A percentile compares a stretch with the other conserved stretches of the same genome.
Conservation (phyloP, 2,329 filamentous ascomycete species). For the Ascomycota sp. region DNA sequence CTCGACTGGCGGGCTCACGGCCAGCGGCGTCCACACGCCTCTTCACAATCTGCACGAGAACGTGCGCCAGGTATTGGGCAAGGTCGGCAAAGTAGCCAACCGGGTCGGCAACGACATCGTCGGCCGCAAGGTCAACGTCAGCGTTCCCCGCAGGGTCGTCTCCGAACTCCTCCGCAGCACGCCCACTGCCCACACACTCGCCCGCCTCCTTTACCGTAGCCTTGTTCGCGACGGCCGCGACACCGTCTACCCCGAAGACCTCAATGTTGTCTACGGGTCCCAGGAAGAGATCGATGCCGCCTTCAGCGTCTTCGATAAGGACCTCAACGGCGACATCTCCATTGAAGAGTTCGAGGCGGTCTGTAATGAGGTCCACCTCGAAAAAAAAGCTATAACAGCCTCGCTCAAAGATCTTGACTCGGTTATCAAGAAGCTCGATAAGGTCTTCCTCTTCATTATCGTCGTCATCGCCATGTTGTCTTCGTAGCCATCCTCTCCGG, state of each 20-base stretch:
- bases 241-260: slow-evolving; percentile 57
- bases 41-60: slow-evolving; percentile 52
- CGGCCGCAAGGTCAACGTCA: slow-evolving; percentile 49
- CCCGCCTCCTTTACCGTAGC: slow-evolving; percentile 72
- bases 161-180: slow-evolving; percentile 56
- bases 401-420: slow-evolving; percentile 90
- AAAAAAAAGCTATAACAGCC: slow-evolving; percentile 87
- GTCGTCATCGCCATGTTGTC: slow-evolving; percentile 63
- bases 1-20: slow-evolving; percentile 12
- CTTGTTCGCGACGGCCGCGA: slow-evolving; percentile 58
- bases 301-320: slow-evolving; percentile 86
- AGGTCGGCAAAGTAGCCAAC: slow-evolving; percentile 68
- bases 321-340: slow-evolving; percentile 89
- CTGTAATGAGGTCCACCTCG: slow-evolving; percentile 82
- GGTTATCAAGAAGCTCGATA: slow-evolving; percentile 75
- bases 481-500: slow-evolving; percentile 79
- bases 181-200: slow-evolving; percentile 59
- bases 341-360: slow-evolving; percentile 88
- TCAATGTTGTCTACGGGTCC: slow-evolving; percentile 59
- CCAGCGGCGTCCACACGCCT: slow-evolving; percentile 51
- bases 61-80: slow-evolving; percentile 55
- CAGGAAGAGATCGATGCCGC: slow-evolving; percentile 76
- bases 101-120: slow-evolving; percentile 84
- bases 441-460: slow-evolving; percentile 77
- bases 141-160: slow-evolving; percentile 69